Conservation (phyloP, 2,329 filamentous ascomycete species). For the Colletotrichum sp. region DNA sequence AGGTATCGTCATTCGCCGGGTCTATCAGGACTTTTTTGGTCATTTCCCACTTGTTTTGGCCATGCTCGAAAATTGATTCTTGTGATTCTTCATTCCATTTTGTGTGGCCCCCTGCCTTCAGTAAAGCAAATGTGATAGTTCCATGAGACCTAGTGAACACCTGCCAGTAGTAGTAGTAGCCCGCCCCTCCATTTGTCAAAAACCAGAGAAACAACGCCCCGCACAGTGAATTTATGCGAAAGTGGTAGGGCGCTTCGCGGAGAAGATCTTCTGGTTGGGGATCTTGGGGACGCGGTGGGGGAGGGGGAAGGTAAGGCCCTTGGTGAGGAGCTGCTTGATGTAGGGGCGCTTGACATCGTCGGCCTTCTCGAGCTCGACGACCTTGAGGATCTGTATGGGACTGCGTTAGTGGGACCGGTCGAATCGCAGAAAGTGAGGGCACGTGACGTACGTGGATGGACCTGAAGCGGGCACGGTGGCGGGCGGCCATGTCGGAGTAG, state of each 20-base stretch:
- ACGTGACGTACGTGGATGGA: conserved; percentile 85
- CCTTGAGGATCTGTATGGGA: conserved; percentile 83
- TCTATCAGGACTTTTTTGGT: conserved; percentile 3
- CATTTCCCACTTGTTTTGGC: not conserved
- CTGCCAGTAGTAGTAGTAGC: conserved; percentile 47
- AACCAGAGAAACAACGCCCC: conserved; percentile 52
- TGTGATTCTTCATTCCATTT: conserved; percentile 41
- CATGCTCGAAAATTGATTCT: conserved; percentile 13
- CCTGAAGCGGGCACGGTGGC: conserved; percentile 97
- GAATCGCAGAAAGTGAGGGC: not conserved
- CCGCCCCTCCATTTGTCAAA: conserved; percentile 44
- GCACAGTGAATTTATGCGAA: conserved; percentile 78
- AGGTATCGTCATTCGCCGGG: conserved; percentile 10
- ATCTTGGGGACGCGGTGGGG: conserved; percentile 92
- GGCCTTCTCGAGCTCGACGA: conserved; percentile 94
- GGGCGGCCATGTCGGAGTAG: conserved; percentile 99
- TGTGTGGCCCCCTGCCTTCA: conserved; percentile 44
- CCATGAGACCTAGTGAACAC: conserved; percentile 67
- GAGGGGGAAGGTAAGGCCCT: conserved; percentile 97
- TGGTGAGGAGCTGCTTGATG: conserved; percentile 97
- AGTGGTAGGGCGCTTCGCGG: conserved; percentile 90
- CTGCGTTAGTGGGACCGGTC: not conserved
- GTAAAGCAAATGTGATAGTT: conserved; percentile 63
- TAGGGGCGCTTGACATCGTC: conserved; percentile 97
- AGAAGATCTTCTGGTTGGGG: conserved; percentile 88